Evolutionary conservation across 257 asterid species (phyloP).

Genomic region (Scutellaria galericulata): DNA sequence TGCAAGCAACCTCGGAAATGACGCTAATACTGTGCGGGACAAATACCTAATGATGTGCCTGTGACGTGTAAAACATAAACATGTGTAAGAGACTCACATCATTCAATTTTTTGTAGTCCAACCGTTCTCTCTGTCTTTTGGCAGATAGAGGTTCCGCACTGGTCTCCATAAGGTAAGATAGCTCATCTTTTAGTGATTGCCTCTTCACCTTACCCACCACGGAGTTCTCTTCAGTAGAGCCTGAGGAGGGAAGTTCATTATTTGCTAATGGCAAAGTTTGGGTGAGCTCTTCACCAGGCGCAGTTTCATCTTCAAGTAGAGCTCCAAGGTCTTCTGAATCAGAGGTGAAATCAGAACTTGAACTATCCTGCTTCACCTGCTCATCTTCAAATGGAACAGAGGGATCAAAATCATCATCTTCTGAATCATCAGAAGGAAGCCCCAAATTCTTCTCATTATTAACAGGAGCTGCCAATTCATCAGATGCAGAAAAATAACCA

Average conservation of each 20-base stretch:
- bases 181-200: conserved; percentile 57
- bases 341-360: conserved; percentile 91
- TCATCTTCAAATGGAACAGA: conserved; percentile 51
- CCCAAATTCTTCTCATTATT: conserved; percentile 47
- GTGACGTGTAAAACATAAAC: conserved; percentile 24
- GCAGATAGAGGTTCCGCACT: conserved; percentile 52
- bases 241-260: conserved; percentile 21
- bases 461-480: conserved; percentile 43
- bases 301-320: conserved; percentile 53
- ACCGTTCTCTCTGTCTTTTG: conserved; percentile 69
- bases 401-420: conserved; percentile 90
- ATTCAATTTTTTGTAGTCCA: conserved; percentile 83
- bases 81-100: conserved; percentile 68
- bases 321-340: conserved; percentile 86
- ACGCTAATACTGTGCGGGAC: background rate
- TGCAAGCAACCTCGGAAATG: conserved; percentile 18
- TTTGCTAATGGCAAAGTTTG: conserved; percentile 36
- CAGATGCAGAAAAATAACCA: conserved; percentile 63
- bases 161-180: conserved; percentile 60
- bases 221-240: conserved; percentile 38
- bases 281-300: conserved; percentile 43
- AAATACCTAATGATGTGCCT: conserved; percentile 2
- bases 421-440: conserved; percentile 93
- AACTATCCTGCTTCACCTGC: conserved; percentile 57
- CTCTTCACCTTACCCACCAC: conserved; percentile 43